These are phyloP conservation scores for Colletotrichum scovillei DNA, from an alignment of 2,329 filamentous ascomycete genomes.

Conservation along the genomic window DNA sequence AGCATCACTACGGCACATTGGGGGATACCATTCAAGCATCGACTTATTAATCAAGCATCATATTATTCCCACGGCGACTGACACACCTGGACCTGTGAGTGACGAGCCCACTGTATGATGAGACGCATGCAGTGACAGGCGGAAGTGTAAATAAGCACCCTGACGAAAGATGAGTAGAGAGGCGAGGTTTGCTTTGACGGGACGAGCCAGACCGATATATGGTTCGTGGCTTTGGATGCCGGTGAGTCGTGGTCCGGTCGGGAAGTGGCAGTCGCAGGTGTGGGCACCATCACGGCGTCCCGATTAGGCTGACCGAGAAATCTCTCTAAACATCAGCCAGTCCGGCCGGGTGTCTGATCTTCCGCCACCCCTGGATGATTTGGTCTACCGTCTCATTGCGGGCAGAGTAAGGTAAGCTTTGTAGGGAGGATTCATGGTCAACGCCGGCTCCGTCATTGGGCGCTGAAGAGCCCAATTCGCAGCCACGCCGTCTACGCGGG, in stretches of 20 bases:
- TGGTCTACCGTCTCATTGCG: neutral
- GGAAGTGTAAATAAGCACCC: too few relatives aligned
- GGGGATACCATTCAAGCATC: neutral
- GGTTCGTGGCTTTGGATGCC: neutral
- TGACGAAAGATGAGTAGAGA: neutral
- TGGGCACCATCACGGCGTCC: neutral
- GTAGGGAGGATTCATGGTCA: neutral
- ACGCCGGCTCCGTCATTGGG: conserved; percentile 17
- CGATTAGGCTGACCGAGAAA: neutral
- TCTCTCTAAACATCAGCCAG: neutral
- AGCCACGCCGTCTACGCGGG: neutral
- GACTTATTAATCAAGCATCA: conserved; percentile 14
- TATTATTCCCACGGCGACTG: neutral
- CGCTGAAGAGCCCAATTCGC: neutral
- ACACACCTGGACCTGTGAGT: neutral
- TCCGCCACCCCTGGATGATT: conserved; percentile 5
- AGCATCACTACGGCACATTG: neutral
- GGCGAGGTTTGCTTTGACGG: neutral
- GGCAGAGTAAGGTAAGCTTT: neutral
- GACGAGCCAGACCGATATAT: neutral
- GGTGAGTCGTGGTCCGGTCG: conserved; percentile 6
- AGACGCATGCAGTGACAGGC: neutral
- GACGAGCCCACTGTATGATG: neutral
- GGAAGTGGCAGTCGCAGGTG: neutral
- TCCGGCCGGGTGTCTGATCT: neutral